Evolutionary conservation across 163 green algal genomes (phyloP).

Genomic region (Prototheca stagnorum): DNA sequence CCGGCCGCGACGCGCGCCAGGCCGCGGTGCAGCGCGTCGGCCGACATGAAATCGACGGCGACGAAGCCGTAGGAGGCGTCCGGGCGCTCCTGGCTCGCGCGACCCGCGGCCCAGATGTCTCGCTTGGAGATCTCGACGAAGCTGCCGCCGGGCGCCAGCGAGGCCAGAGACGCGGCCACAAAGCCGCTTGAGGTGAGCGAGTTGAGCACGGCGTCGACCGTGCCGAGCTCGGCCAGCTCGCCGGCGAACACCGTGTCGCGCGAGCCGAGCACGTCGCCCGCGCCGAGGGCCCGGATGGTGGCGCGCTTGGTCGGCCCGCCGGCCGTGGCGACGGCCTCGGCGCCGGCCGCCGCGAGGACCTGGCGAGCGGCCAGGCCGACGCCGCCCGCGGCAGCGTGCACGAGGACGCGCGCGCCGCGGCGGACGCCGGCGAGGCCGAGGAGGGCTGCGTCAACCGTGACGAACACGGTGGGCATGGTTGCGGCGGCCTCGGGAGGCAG

Average conservation of each 20-base stretch:
- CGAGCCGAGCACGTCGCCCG: slow-evolving; percentile 21
- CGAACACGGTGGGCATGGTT: slow-evolving; percentile 38
- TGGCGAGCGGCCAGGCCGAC: slow-evolving; percentile 64
- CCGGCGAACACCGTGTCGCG: slow-evolving; percentile 44
- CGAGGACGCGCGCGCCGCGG: slow-evolving; percentile 26
- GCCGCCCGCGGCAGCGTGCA: slow-evolving; percentile 58
- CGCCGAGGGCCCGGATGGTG: slow-evolving; percentile 47
- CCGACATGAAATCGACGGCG: slow-evolving; percentile 73
- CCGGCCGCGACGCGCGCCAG: slow-evolving; percentile 35
- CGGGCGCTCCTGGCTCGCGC: slow-evolving; percentile 40
- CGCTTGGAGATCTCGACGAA: slow-evolving; percentile 85
- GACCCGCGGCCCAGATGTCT: slow-evolving; percentile 57
- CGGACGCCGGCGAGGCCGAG: slow-evolving; percentile 6
- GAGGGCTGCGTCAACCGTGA: slow-evolving; percentile 27
- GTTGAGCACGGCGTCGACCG: slow-evolving; percentile 44
- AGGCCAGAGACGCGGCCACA: slow-evolving; percentile 45
- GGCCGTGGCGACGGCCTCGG: slow-evolving; percentile 40
- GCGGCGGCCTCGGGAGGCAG: slow-evolving; percentile 23
- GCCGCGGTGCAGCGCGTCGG: slow-evolving; percentile 29
- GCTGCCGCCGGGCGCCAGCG: slow-evolving; percentile 11
- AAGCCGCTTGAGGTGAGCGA: slow-evolving; percentile 64
- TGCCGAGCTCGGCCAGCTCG: slow-evolving; percentile 13
- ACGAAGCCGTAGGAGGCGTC: slow-evolving; percentile 60
- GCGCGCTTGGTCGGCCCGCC: slow-evolving; percentile 53
- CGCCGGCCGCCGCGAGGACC: slow-evolving; percentile 18